Evolutionary conservation across 768 basidiomycete species (phyloP), one percentile per base, ranked within the genome.

Genomic region (Strobilomyces dryophilus): DNA sequence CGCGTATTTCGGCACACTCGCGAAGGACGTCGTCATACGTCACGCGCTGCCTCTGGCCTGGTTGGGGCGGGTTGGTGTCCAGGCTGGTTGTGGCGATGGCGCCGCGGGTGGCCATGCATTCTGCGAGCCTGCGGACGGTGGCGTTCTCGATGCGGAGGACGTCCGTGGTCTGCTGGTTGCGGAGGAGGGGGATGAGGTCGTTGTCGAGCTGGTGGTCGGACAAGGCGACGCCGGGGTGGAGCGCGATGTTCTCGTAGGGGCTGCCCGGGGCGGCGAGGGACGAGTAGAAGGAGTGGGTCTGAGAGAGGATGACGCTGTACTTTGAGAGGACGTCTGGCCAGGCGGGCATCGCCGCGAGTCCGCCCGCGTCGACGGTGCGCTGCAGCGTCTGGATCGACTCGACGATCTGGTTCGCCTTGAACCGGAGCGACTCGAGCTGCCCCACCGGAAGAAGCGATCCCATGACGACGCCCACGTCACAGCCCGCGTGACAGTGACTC

Each of bases 311-410:
- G 57, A 89, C 78, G 60, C 85, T 91, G 79, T 92, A 92, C 74
- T 91, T 92, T 14, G 85, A 83, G 49, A 92, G 76, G 50, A 93
- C 81, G 62, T 92, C 90, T 3, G 90, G 91, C 91, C 91, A 92
- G 8, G 87, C 70, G 3, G 85, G 83, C 83, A 91, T 89, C n/a
- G 65, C 74, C 35, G 71, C 72, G 41, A 75, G 77, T 35, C 81
- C 75, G 12, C 78, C 79, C 8, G 73, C 74, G 49, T 88, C 84
- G 59, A 91, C 74, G 8, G 80, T 84, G 48, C 79, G 74, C 51
- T 84, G 83, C 9, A 91, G 73, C 0, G 74, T 73, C 52, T 82
- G 74, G 21, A 91, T 85, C 8, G 87, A 87, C 47, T 92, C 89
- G 42, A 89, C 81, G 34, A 91, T 88, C 65, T 90, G 88, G 54